Evolutionary conservation across 1,284 basidiomycete species (phyloP).

Genomic region (Boletus sp.): DNA sequence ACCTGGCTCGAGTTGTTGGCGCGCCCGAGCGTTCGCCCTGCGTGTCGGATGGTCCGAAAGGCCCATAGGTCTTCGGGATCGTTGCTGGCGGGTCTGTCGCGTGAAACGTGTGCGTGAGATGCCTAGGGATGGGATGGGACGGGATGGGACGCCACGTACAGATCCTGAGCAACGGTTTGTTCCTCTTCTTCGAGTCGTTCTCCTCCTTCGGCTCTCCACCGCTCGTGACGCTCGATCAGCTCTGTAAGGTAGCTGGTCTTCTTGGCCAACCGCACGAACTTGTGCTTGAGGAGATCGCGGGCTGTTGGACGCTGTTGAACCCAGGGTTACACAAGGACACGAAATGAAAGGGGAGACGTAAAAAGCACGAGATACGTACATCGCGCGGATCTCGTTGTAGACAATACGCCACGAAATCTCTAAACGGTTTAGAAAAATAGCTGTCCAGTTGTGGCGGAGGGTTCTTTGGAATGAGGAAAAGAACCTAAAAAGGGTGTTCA

Average conservation of each 20-base stretch:
- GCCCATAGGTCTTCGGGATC: conserved; percentile 91
- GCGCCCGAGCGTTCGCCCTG: conserved; percentile 61
- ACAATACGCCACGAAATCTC: conserved; percentile 91
- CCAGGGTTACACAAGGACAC: conserved; percentile 11
- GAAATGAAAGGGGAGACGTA: conserved; percentile 2
- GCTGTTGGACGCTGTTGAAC: conserved; percentile 79
- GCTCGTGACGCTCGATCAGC: conserved; percentile 89
- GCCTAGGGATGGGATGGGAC: conserved; percentile 9
- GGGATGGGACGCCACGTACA: conserved; percentile 40
- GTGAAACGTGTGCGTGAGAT: neutral
- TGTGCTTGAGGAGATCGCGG: conserved; percentile 93
- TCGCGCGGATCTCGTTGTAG: conserved; percentile 91
- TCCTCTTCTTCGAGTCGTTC: conserved; percentile 72
- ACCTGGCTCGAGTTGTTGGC: conserved; percentile 51
- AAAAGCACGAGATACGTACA: conserved; percentile 48
- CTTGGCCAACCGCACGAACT: conserved; percentile 91
- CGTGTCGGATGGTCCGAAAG: conserved; percentile 84
- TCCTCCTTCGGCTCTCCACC: conserved; percentile 92
- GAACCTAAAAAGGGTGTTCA: conserved; percentile 52
- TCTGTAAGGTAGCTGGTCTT: conserved; percentile 93
- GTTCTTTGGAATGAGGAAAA: conserved; percentile 98
- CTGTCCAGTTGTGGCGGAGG: conserved; percentile 86
- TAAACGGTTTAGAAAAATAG: conserved; percentile 87
- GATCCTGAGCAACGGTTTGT: conserved; percentile 52
- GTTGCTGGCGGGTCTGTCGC: conserved; percentile 45